Percentiles rank a stretch among this genome's conserved stretches.
Conservation (phyloP, 2,329 filamentous ascomycete species). For the Penicillium capsulatum region DNA sequence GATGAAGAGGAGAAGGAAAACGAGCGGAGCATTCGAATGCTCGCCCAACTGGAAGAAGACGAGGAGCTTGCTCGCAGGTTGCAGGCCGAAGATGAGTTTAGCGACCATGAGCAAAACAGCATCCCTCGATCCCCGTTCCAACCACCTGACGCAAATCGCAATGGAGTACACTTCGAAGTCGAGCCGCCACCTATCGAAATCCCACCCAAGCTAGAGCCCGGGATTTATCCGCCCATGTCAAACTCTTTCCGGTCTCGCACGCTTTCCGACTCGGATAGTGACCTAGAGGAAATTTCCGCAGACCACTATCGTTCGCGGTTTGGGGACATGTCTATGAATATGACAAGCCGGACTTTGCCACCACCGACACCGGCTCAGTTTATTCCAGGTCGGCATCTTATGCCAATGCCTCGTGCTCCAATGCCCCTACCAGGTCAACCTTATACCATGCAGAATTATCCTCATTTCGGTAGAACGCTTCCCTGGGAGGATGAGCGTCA, state of each 20-base stretch:
- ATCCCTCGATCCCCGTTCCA: neutral
- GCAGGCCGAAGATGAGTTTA: slow-evolving; percentile 23
- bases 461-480: slow-evolving; percentile 1
- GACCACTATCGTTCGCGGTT: neutral
- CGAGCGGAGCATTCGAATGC: slow-evolving; percentile 8
- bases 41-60: slow-evolving; percentile 25
- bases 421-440: no score
- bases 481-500: slow-evolving; percentile 9
- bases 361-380: no score
- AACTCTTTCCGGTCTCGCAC: neutral
- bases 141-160: no score
- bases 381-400: no score
- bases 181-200: no score
- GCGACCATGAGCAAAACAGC: slow-evolving; percentile 2
- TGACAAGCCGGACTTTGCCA: no score
- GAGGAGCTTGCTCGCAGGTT: slow-evolving; percentile 38
- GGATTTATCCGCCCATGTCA: neutral
- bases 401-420: no score
- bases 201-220: neutral
- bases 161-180: no score
- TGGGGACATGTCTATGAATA: no score
- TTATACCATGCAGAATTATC: no score
- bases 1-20: slow-evolving; percentile 26
- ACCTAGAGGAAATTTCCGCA: neutral
- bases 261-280: neutral